Base-by-base conservation (phyloP, 495 filamentous ascomycete species). In the Tuber umbilicatum region DNA sequence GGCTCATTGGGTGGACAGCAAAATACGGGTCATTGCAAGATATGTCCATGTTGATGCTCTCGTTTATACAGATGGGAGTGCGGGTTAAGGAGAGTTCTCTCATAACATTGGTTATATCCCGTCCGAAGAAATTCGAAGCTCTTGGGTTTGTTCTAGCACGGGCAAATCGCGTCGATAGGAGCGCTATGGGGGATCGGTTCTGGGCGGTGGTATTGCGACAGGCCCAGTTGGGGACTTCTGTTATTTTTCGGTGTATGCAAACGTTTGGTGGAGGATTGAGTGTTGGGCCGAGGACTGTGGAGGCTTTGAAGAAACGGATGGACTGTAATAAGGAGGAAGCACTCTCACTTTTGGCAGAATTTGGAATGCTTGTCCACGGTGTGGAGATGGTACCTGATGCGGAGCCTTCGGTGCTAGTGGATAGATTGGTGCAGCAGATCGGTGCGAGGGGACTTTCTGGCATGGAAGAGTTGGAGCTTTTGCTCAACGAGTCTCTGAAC, bases 131-230 rank as follows among this genome's bases (percentile, higher is more conserved):
- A 70, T 39, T 74, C 23, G 80, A 82, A 42, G 81, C 73, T 17
- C 47, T 82, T 37, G 68, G 73, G 38, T 78, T 82, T n/a, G 71
- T 82, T 39, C 71, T 82, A 40, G 64, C 70, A n/a, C 67, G 55
- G 43, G 70, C 55, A 21, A 80, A 71, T 31, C 70, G 45, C 27
- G 40, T 82, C 19, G 68, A 70, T 35, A 74, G 27, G 4, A 45
- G 73, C 14, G 73, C 68, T 19, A 75, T 82, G 73, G 78, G 80
- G 31, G 81, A 82, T 64, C 21, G 21, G 3, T 82, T 82, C 55
- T 82, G 81, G 81, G 74, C 77, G 1, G 42, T 42, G n/a, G 74
- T 82, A 2, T 47, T 79, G 21, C 47, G 42, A 14, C 74, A 73
- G 37, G 27, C 16, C 5, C 68, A 67, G 31, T 43, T 81, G n/a